These are phyloP conservation scores for Arthrobotrys conoides DNA, from an alignment of 2,329 filamentous ascomycete genomes.

Conservation along the genomic window DNA sequence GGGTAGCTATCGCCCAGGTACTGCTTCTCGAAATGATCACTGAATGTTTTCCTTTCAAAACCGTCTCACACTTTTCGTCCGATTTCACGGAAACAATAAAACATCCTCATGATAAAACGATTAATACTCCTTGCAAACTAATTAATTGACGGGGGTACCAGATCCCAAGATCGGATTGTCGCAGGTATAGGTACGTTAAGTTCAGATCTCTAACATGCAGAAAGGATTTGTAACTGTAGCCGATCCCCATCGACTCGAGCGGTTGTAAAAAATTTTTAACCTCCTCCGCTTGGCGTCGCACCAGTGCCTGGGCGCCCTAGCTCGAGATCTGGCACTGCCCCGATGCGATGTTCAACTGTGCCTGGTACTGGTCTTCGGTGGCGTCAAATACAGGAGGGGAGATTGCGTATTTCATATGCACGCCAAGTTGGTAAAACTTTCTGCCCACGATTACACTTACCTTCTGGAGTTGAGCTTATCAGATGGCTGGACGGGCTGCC, in stretches of 20 bases:
- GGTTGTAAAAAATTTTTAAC: no score
- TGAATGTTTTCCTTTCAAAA: background rate
- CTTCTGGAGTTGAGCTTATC: background rate
- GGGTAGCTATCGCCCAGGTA: background rate
- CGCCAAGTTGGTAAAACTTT: background rate
- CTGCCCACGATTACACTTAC: background rate
- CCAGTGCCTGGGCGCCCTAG: slow-evolving; percentile 6
- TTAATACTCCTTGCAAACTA: background rate
- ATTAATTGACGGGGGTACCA: background rate
- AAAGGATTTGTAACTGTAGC: background rate
- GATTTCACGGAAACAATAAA: background rate
- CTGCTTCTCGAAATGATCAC: background rate
- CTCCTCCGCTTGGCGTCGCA: slow-evolving; percentile 25
- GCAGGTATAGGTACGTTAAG: background rate
- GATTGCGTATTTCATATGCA: background rate
- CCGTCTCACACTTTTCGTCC: background rate
- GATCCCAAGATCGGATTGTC: slow-evolving; percentile 21
- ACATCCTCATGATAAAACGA: slow-evolving; percentile 15
- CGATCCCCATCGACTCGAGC: background rate
- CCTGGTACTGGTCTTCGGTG: background rate
- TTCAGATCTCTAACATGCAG: background rate
- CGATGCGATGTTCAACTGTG: background rate
- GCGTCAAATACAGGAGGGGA: background rate
- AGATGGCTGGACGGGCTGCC: no score
- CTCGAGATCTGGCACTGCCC: background rate